Base-by-base conservation (phyloP, 495 filamentous ascomycete genomes). In the Penicillium herquei region DNA sequence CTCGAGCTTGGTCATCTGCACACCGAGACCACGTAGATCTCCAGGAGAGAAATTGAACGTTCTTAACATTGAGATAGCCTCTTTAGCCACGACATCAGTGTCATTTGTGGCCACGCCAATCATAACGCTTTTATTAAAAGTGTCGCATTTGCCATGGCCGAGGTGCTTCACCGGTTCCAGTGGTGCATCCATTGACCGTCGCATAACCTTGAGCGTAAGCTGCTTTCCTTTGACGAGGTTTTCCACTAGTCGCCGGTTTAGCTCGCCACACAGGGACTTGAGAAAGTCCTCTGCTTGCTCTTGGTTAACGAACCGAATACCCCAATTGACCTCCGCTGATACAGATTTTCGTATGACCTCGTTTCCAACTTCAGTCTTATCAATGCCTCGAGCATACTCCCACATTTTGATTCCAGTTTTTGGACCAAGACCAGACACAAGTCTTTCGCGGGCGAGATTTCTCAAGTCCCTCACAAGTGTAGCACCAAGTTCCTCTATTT, bases 241-340 rank as follows among this genome's bases (percentile, higher is more conserved):
- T 54, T 91, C 88, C 44, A 89, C 71, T 26, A 98, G 74, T 16
- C 92, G 81, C 32, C 87, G 85, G 59, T 90, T 84, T 17, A 98
- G 71, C 64, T 98, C 94, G 45, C 86, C 85, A 57, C 87, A 91
- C 3, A 98, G 70, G 55, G 88, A 91, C 49, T 81, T 77, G 30
- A 98, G 77, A 64, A 98, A 98, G 49, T 91, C 87, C 41, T 98
- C 94, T 0, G 89, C 91, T 69, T 98, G 93, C 7, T 82, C 83
- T 55, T 96, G 90, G 44, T 81, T 94, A 51, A 90, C 84, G 62
- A 98, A 98, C 31, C 94, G 85, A 49, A 98, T 94, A 3, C 94
- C 94, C 95, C 95, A 98, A 62, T 96, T 98, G 54, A 98, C 90
- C 56, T 98, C 92, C 0, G 92, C 93, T 1, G 92, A 96, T 11